Percentiles rank a stretch among this genome's conserved stretches.
These are phyloP conservation scores for Leccinum barrowsii DNA, from an alignment of 768 basidiomycete genomes.

Conservation along the genomic window DNA sequence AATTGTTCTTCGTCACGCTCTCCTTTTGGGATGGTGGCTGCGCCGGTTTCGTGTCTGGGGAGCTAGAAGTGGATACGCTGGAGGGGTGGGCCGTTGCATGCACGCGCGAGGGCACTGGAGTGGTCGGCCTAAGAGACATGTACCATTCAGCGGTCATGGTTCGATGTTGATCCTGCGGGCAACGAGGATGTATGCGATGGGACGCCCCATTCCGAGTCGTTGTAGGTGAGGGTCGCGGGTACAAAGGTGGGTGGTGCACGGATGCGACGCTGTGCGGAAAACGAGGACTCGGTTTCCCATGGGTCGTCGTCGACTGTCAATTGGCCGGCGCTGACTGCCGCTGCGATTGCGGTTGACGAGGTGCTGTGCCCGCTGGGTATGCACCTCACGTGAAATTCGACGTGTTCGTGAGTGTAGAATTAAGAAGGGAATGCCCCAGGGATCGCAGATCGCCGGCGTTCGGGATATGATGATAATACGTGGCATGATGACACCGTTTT, in stretches of 20 bases:
- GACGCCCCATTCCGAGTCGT: conserved; percentile 34
- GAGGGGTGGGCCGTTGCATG: conserved; percentile 7
- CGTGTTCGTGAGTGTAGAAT: background rate
- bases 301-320: conserved; percentile 31
- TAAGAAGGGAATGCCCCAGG: conserved; percentile 54
- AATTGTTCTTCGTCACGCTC: conserved; percentile 42
- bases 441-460: conserved; percentile 48
- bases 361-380: too few species aligned
- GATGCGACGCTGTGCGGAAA: conserved; percentile 35
- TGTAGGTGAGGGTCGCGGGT: conserved; percentile 47
- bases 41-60: background rate
- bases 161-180: background rate
- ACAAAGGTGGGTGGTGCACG: conserved; percentile 53
- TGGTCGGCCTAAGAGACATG: conserved; percentile 38
- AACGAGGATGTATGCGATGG: conserved; percentile 1
- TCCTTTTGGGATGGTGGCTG: background rate
- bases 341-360: too few species aligned
- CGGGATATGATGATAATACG: conserved; percentile 83
- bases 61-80: conserved; percentile 4
- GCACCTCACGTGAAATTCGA: too few species aligned
- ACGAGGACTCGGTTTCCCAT: conserved; percentile 41
- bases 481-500: conserved; percentile 65
- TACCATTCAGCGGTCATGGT: conserved; percentile 41
- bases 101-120: background rate
- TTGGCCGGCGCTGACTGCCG: conserved; percentile 27